Conservation (phyloP, 768 basidiomycete species). For the Boletus vermiculosoides region DNA sequence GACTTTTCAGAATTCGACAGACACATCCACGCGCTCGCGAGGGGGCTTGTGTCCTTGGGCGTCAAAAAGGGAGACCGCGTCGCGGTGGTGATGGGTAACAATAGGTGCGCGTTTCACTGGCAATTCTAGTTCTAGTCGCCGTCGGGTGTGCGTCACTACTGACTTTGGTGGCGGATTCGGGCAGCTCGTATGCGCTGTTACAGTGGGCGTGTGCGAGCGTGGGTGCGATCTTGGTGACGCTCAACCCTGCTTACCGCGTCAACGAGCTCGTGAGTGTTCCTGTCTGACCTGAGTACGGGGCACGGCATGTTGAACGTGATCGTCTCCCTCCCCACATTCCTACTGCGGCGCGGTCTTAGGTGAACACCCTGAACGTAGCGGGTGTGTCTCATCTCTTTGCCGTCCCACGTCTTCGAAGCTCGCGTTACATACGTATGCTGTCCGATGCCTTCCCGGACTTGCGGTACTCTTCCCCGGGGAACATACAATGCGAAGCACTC, state of each 20-base stretch:
- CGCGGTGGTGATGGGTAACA: conserved; percentile 83
- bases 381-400: conserved; percentile 69
- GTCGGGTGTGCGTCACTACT: neutral
- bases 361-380: conserved; percentile 58
- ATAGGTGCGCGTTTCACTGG: conserved; percentile 49
- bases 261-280: conserved; percentile 58
- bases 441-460: conserved; percentile 57
- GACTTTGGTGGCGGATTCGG: neutral
- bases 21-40: conserved; percentile 64
- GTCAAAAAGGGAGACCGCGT: conserved; percentile 75
- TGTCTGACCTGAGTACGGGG: neutral
- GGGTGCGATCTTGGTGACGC: conserved; percentile 79
- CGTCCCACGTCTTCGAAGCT: conserved; percentile 66
- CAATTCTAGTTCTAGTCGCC: neutral
- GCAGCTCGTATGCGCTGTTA: conserved; percentile 72
- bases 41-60: conserved; percentile 67
- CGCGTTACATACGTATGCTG: conserved; percentile 62
- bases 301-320: neutral
- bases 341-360: conserved; percentile 36
- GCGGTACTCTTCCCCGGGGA: conserved; percentile 45
- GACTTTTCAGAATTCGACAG: conserved; percentile 66
- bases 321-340: neutral
- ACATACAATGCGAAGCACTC: conserved; percentile 55
- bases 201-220: conserved; percentile 88
- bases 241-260: conserved; percentile 78